Base-by-base conservation (phyloP, 345 rosid genomes). In the Ceriops zippeliana region DNA sequence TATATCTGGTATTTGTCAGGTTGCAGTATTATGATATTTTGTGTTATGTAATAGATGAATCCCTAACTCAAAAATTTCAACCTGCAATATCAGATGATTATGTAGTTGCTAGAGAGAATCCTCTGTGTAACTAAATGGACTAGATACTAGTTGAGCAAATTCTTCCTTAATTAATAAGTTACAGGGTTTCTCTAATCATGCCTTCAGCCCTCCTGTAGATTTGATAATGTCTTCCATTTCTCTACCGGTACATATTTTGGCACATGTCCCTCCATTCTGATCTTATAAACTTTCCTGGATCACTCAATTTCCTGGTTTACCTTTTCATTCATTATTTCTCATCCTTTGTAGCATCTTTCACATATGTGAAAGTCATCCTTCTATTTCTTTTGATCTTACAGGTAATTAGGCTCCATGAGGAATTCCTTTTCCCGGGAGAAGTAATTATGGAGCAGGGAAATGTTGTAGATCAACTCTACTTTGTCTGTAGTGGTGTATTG, bases 361-460 rank as follows among this genome's bases (percentile, higher is more conserved):
- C 21, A 34, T 58, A 16, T 42, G 21, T 7, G n/a, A 26, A 20
- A 37, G 28, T 66, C 17, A 27, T 66, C 22, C 16, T 6, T 69
- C 11, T 58, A 28, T 30, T 70, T 67, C 62, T 54, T 30, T 63
- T 32, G 38, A 69, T 52, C 42, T 78, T 63, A 53, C 81, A 89
- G 96, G 96, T 82, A 31, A 85, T 78, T 65, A 87, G 83, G 75
- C 87, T 95, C 53, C 98, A 95, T 75, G 99, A 95, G 83, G 99
- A 95, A 72, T 92, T 92, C 77, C 91, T 86, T 80, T 96, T 95
- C 64, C 99, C 98, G 0, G 97, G 98, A 75, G 98, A 95, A 87
- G 89, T 92, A 59, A 85, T 95, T 72, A 78, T 89, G 83, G 97
- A 89, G 80, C 98, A 87, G 72, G 99, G 98, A 61, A 85, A 79